phyloP scores from a whole-genome alignment of 768 basidiomycete species.

The Nidularia pulvinata region DNA sequence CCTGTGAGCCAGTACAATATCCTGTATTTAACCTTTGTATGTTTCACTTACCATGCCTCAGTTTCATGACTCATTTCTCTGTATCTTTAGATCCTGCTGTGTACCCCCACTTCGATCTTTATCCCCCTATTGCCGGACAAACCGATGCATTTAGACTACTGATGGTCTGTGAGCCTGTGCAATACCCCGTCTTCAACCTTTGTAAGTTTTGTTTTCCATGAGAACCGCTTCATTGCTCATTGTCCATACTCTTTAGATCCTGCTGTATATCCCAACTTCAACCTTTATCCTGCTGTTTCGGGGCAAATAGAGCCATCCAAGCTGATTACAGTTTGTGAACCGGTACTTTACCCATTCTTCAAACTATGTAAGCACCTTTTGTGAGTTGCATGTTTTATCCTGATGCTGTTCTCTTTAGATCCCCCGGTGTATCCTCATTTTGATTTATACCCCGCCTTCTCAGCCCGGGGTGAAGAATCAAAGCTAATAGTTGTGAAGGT shows the following conservation, averaged over 20 bases:
- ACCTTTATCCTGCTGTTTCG: conserved; percentile 5
- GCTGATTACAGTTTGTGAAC: no score
- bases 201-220: no score
- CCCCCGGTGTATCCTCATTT: conserved; percentile 8
- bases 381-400: no score
- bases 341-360: background rate
- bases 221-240: no score
- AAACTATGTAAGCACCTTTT: background rate
- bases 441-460: conserved; percentile 5
- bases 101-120: conserved; percentile 11
- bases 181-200: background rate
- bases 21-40: background rate
- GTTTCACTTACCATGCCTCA: no score
- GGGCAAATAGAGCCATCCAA: background rate
- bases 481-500: no score
- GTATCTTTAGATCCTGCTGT: background rate
- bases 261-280: conserved; percentile 8
- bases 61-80: no score
- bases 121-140: conserved; percentile 1
- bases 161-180: no score
- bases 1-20: background rate
- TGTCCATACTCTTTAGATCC: background rate
- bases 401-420: background rate
- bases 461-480: background rate
- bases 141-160: background rate